A percentile compares a stretch with the other conserved stretches of the same genome.
Evolutionary conservation across 2,329 filamentous ascomycete genomes (phyloP).

Genomic region (Neopestalotiopsis sp.): DNA sequence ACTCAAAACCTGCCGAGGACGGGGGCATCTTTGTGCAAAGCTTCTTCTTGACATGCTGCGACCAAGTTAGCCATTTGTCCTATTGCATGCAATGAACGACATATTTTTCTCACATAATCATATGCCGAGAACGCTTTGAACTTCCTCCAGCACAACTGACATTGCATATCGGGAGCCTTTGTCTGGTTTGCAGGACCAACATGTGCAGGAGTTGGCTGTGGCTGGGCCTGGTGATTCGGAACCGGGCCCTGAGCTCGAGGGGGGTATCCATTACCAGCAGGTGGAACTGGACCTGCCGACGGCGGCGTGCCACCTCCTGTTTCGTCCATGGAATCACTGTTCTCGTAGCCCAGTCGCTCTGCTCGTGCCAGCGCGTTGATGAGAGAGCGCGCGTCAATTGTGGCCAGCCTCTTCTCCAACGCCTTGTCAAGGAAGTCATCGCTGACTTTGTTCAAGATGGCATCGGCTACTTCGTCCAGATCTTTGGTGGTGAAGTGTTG

Average conservation of each 20-base stretch:
- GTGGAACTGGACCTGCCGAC: not conserved
- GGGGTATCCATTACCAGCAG: not conserved
- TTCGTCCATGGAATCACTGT: conserved; percentile 54
- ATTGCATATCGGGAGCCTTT: conserved; percentile 26
- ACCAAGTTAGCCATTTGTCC: conserved; percentile 13
- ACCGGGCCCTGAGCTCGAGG: conserved; percentile 5
- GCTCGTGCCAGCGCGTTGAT: conserved; percentile 63
- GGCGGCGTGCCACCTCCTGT: conserved; percentile 17
- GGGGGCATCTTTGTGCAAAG: conserved; percentile 38
- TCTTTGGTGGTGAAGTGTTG: conserved; percentile 45
- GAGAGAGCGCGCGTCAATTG: conserved; percentile 59
- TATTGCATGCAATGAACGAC: not conserved
- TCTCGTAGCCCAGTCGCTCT: conserved; percentile 62
- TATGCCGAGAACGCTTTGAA: conserved; percentile 32
- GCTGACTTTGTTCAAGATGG: conserved; percentile 53
- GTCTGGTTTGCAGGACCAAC: not conserved
- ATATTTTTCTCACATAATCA: conserved; percentile 35
- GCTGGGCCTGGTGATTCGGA: conserved; percentile 18
- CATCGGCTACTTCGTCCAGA: conserved; percentile 50
- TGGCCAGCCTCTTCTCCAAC: conserved; percentile 56
- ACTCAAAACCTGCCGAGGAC: conserved; percentile 36
- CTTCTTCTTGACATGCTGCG: conserved; percentile 42
- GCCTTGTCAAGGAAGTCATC: conserved; percentile 57
- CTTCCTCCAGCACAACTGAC: conserved; percentile 35
- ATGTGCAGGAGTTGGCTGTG: conserved; percentile 8